Base-by-base conservation (phyloP, 1,284 basidiomycete species). In the Trichosporon sp. region DNA sequence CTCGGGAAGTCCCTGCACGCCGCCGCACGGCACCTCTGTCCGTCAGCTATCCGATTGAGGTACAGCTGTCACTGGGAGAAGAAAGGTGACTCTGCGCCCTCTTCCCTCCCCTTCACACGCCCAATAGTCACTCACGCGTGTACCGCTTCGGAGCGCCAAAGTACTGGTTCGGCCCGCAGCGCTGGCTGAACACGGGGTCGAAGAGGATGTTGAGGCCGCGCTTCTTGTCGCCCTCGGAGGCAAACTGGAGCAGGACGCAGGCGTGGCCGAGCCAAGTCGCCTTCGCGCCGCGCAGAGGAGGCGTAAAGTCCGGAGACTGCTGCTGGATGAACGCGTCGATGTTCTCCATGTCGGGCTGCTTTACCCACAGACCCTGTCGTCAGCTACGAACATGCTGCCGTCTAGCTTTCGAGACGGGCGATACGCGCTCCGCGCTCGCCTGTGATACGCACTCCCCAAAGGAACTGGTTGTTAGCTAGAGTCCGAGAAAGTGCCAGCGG, bases 181-280 rank as follows among this genome's bases (percentile, higher is more conserved):
- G 84, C 70, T 89, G 84, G 37, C 87, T 89, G 75, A 90, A 89
- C 1, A 90, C 90, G 10, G 91, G 91, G 77, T 92, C 91, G 74
- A 91, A 90, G 12, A 92, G 81, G n/a, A 92, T 85, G 19, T 89
- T 85, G 2, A 88, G 83, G 0, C 91, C 70, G 31, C 68, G 68
- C 65, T 67, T 46, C 90, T 48, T 90, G 83, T 12, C 77, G 70
- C 32, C 84, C 83, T 59, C 78, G 0, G 69, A 51, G 16, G 67
- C 71, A 48, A 91, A 84, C 81, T 92, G 90, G 51, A 92, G 85
- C 2, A 92, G 82, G 80, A 90, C 91, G 74, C 88, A 90, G 0
- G 91, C 91, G 79, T 92, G 91, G 0, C 86, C 90, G 1, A 91
- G 84, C 90, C 90, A 92, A 0, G 90, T 92, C 7, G 89, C 86